phyloP scores from a whole-genome alignment of 2,329 filamentous ascomycete genomes.

The Colletotrichum paranaense region DNA sequence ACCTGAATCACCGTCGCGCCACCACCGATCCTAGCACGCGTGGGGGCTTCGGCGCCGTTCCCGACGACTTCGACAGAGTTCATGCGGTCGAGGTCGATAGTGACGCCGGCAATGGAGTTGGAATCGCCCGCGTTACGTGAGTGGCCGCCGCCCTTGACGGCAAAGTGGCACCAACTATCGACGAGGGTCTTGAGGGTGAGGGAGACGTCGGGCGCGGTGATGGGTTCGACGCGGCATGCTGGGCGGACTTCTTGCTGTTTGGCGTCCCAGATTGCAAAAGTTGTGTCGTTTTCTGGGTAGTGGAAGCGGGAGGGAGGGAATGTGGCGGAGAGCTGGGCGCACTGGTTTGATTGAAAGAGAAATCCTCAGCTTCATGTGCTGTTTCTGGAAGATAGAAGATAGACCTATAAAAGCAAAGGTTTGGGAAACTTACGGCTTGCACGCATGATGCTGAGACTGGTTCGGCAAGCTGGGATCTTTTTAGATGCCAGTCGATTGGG shows the following conservation, averaged over 20 bases:
- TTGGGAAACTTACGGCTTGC: too few relatives aligned
- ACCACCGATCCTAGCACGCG: background rate
- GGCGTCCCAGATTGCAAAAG: slow-evolving; percentile 37
- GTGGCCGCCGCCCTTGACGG: slow-evolving; percentile 36
- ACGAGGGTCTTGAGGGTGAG: slow-evolving; percentile 16
- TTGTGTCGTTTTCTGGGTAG: background rate
- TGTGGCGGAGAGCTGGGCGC: too few relatives aligned
- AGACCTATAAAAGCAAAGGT: too few relatives aligned
- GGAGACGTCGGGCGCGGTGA: slow-evolving; percentile 24
- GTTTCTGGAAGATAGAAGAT: too few relatives aligned
- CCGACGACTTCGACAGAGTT: slow-evolving; percentile 34
- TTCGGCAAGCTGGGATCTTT: background rate
- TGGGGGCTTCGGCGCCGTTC: too few relatives aligned
- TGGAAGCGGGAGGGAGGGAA: background rate
- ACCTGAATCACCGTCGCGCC: slow-evolving; percentile 33
- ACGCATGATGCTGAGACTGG: background rate
- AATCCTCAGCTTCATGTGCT: too few relatives aligned
- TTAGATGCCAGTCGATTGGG: background rate
- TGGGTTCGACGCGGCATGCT: slow-evolving; percentile 35
- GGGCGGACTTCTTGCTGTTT: slow-evolving; percentile 36
- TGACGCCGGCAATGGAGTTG: slow-evolving; percentile 45
- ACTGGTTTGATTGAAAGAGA: too few relatives aligned
- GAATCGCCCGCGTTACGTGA: slow-evolving; percentile 37
- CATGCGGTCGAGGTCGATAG: slow-evolving; percentile 44
- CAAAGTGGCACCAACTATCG: slow-evolving; percentile 33